Evolutionary conservation across 805 yeast genomes (phyloP), one percentile per base, ranked within the genome.

Genomic region (Aciculoconidium aculeatum): DNA sequence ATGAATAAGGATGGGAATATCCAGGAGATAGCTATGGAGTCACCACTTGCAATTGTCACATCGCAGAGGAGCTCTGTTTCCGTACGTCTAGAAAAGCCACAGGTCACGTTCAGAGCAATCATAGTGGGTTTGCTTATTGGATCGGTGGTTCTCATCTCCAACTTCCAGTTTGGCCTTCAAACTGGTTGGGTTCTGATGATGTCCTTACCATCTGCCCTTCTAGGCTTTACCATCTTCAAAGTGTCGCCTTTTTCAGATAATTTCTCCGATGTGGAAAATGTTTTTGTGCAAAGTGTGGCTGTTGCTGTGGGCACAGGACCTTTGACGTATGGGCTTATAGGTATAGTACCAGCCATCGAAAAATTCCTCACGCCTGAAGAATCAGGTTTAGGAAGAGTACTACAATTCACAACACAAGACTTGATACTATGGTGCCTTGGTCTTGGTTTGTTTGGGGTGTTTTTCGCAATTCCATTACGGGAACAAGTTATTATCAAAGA

Each of bases 181-280:
- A 90, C 96, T 0, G 98, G 98, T 2, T 90, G 98, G 98, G 96
- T 92, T 5, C 86, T 96, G 7, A 90, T 90, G 98, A 92, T 90
- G 98, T 83, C 95, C 13, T 63, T 90, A 31, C 97, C 98, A 0
- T 80, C 95, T 4, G 96, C 97, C 0, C 56, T 90, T 30, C 57
- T 90, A 15, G 96, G 94, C 0, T 88, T 77, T 52, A 81, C 96
- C 1, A 61, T 82, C 11, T 90, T 88, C 63, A 84, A 78, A 43
- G 58, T 75, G 4, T 55, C 54, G 20, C 77, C 77, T 1, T 75
- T 76, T 45, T 38, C 56, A 2, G 23, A 30, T 5, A 34, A 42
- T 11, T 64, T 64, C 35, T 74, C 92, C 0, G 96, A 86, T 40
- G 95, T 85, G n/a, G 97, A 92, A 49, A 90, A 87, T 46, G 97